Base-by-base conservation (phyloP, 306 rosid genomes). In the Dalbergia oliveri region DNA sequence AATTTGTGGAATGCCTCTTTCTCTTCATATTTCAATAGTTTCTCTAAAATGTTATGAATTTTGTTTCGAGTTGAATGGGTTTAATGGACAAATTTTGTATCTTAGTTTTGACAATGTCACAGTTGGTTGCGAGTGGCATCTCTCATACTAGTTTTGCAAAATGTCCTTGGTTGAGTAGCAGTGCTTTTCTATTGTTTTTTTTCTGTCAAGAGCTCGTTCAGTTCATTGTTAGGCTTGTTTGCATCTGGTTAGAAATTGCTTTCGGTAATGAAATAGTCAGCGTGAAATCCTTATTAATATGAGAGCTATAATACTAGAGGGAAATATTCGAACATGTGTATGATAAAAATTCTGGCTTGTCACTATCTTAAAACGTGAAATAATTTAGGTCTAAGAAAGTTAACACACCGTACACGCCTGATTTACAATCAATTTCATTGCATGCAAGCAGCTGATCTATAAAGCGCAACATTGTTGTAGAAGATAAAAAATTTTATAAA, bases 71-170 rank as follows among this genome's bases (percentile, higher is more conserved):
- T 31, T 76, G 79, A 44, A 66, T 73, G 73, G 12, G 63, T 60
- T 84, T 79, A 47, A 21, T 81, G 62, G 49, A 76, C 87, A 4
- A 68, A 49, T 83, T 72, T 86, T 80, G 84, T 49, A 78, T 51
- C 35, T 26, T 67, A 18, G 80, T 9, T 56, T 39, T 61, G 81
- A 62, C 9, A 14, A 43, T 26, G 5, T 61, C 45, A 16, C 77
- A 37, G 68, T 76, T 67, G 14, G 33, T 4, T 58, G 8, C 56
- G n/a, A 50, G 16, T 14, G 13, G 56, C 56, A 50, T 51, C 19
- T 4, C 9, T 51, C 8, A 1, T 35, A 16, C 16, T 66, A 23
- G 78, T 14, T 56, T 62, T 61, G 73, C 21, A 54, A 23, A 4
- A 34, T 26, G 2, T 61, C 45, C 16, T 69, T 66, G 13, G 39